phyloP scores from a whole-genome alignment of 306 rosid species.

The Carpinus fangiana region DNA sequence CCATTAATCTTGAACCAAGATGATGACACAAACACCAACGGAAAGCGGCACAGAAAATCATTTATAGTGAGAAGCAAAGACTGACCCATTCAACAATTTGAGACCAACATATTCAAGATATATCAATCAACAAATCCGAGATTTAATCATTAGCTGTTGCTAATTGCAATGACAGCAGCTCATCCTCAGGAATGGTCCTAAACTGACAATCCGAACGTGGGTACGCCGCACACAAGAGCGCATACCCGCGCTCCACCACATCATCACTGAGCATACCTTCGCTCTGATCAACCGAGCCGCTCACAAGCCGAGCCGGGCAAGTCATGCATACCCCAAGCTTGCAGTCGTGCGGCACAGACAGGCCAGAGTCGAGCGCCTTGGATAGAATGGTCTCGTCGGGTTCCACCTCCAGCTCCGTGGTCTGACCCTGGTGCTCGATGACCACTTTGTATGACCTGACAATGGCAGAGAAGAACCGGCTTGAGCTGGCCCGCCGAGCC shows the following conservation, averaged over 20 bases:
- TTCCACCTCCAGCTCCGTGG: slow-evolving; percentile 60
- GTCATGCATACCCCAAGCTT: slow-evolving; percentile 99
- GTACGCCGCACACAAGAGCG: slow-evolving; percentile 68
- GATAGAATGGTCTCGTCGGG: slow-evolving; percentile 57
- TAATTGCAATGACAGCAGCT: slow-evolving; percentile 77
- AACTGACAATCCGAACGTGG: slow-evolving; percentile 83
- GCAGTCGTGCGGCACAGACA: slow-evolving; percentile 85
- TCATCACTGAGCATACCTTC: slow-evolving; percentile 99
- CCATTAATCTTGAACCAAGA: neutral
- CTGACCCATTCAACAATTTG: slow-evolving; percentile 15
- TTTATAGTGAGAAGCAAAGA: slow-evolving; percentile 22
- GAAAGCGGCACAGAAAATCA: neutral
- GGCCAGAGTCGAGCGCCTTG: slow-evolving; percentile 74
- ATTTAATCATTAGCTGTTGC: slow-evolving; percentile 87
- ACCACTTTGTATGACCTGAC: slow-evolving; percentile 74
- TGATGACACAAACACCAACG: neutral
- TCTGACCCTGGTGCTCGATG: slow-evolving; percentile 67
- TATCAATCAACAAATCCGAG: slow-evolving; percentile 5
- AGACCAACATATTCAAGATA: slow-evolving; percentile 9
- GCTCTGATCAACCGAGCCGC: slow-evolving; percentile 85
- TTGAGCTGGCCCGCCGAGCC: slow-evolving; percentile 13
- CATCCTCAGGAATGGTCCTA: slow-evolving; percentile 80
- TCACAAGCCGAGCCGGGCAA: slow-evolving; percentile 84
- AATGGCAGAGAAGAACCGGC: slow-evolving; percentile 12
- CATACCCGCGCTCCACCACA: slow-evolving; percentile 86